phyloP scores from a whole-genome alignment of 768 basidiomycete species.

The Mrakia blollopis region DNA sequence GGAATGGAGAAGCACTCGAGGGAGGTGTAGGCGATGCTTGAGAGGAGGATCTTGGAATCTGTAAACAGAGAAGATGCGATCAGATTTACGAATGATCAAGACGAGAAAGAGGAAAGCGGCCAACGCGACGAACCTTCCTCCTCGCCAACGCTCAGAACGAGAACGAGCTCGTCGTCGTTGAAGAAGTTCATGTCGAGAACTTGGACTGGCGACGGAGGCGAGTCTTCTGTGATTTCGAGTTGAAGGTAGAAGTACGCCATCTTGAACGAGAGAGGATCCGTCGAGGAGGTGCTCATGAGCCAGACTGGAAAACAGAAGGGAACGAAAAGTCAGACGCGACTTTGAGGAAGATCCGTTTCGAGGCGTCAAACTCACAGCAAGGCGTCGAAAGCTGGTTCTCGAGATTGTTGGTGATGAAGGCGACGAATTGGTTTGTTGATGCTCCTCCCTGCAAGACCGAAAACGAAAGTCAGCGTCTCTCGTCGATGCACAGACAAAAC shows the following conservation, averaged over 20 bases:
- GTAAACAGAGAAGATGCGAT: background rate
- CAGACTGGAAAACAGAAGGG: background rate
- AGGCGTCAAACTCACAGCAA: background rate
- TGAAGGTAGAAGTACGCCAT: background rate
- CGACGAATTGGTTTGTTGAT: background rate
- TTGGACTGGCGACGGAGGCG: background rate
- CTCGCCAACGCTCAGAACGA: constrained; percentile 7
- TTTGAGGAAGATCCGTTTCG: background rate
- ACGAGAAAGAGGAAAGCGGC: background rate
- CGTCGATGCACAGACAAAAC: background rate
- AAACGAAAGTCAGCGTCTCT: background rate
- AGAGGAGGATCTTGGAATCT: constrained; percentile 7
- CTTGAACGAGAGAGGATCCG: background rate
- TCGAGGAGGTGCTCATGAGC: background rate
- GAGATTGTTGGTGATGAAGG: background rate
- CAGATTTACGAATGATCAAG: background rate
- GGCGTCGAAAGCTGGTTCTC: background rate
- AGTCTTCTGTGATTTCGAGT: background rate
- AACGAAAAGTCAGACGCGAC: background rate
- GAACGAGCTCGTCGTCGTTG: constrained; percentile 24
- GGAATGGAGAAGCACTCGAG: constrained; percentile 4
- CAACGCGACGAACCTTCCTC: constrained; percentile 9
- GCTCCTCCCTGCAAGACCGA: background rate
- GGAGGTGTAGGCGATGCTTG: constrained; percentile 2
- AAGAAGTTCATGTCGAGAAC: constrained; percentile 30